A percentile compares a stretch with the other conserved stretches of the same genome.
phyloP scores from a whole-genome alignment of 768 basidiomycete species.

The Coprinellus aureogranulatus region DNA sequence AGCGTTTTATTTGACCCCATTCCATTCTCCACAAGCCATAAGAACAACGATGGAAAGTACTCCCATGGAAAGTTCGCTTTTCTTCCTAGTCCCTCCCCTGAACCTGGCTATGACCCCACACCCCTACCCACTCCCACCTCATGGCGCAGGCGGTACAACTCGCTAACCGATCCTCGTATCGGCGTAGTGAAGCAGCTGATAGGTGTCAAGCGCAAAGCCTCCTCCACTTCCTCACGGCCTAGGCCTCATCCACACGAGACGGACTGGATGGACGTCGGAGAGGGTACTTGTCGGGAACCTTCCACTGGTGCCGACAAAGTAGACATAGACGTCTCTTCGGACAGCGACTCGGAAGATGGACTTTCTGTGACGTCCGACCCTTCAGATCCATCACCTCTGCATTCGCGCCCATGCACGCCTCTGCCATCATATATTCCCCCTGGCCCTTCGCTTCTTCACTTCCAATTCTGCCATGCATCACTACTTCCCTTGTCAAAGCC shows the following conservation, averaged over 20 bases:
- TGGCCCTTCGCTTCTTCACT: constrained; percentile 65
- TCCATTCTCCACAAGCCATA: constrained; percentile 65
- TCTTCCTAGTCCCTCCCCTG: constrained; percentile 54
- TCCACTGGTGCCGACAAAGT: constrained; percentile 22
- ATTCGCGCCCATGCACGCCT: constrained; percentile 65
- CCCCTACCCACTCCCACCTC: constrained; percentile 20
- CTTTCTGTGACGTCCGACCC: constrained; percentile 24
- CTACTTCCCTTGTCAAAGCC: constrained; percentile 63
- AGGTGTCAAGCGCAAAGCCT: constrained; percentile 65
- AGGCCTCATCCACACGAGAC: neutral
- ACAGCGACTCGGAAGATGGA: constrained; percentile 36
- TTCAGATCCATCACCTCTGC: constrained; percentile 32
- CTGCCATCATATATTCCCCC: constrained; percentile 68
- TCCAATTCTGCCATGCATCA: constrained; percentile 62
- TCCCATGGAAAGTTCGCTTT: constrained; percentile 68
- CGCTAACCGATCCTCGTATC: constrained; percentile 69
- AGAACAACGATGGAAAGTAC: constrained; percentile 71
- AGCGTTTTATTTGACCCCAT: constrained; percentile 64
- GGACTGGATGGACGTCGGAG: neutral
- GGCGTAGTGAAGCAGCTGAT: constrained; percentile 66
- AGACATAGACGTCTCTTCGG: constrained; percentile 14
- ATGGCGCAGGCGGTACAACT: constrained; percentile 57
- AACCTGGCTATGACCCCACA: constrained; percentile 29
- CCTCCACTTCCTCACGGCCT: neutral
- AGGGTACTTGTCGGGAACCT: constrained; percentile 27